A percentile compares a stretch with the other conserved stretches of the same genome.
phyloP scores from a whole-genome alignment of 2,329 filamentous ascomycete species.

The Phaeosphaeriaceae sp. region DNA sequence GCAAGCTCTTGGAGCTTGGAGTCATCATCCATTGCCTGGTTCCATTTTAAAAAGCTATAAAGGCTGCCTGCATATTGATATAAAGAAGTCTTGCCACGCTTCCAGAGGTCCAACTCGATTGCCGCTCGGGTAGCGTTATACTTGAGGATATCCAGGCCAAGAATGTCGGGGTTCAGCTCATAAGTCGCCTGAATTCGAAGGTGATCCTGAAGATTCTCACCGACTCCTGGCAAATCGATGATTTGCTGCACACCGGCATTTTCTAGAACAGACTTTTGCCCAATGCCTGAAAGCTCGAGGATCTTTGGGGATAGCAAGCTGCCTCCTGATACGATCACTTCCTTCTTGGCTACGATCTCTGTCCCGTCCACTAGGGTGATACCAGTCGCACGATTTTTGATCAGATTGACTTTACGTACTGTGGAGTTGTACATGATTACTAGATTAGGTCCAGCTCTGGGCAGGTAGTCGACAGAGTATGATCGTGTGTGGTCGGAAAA shows the following conservation, averaged over 20 bases:
- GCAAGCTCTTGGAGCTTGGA: conserved; percentile 16
- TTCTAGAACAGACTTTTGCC: conserved; percentile 12
- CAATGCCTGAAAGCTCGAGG: conserved; percentile 32
- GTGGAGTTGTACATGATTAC: conserved; percentile 43
- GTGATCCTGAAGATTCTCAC: conserved; percentile 40
- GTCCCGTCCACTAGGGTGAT: conserved; percentile 33
- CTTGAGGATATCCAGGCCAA: conserved; percentile 22
- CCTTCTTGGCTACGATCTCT: conserved; percentile 34
- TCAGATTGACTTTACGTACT: conserved; percentile 48
- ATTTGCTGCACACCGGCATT: conserved; percentile 19
- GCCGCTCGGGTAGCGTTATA: conserved; percentile 39
- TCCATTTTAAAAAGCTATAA: conserved; percentile 54
- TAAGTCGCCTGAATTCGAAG: conserved; percentile 29
- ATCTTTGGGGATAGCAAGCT: conserved; percentile 25
- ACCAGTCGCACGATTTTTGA: conserved; percentile 26
- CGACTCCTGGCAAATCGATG: conserved; percentile 25
- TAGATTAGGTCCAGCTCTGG: conserved; percentile 52
- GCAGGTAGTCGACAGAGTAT: conserved; percentile 55
- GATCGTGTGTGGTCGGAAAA: conserved; percentile 56
- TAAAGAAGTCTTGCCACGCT: conserved; percentile 36
- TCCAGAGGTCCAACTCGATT: conserved; percentile 49
- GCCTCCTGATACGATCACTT: conserved; percentile 32
- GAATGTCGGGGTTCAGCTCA: conserved; percentile 21
- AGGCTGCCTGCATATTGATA: conserved; percentile 50
- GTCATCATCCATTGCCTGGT: conserved; percentile 40